Percentiles rank a stretch among this genome's conserved stretches.
These are phyloP conservation scores for Jacaranda copaia DNA, from an alignment of 257 asterid genomes.

Conservation along the genomic window DNA sequence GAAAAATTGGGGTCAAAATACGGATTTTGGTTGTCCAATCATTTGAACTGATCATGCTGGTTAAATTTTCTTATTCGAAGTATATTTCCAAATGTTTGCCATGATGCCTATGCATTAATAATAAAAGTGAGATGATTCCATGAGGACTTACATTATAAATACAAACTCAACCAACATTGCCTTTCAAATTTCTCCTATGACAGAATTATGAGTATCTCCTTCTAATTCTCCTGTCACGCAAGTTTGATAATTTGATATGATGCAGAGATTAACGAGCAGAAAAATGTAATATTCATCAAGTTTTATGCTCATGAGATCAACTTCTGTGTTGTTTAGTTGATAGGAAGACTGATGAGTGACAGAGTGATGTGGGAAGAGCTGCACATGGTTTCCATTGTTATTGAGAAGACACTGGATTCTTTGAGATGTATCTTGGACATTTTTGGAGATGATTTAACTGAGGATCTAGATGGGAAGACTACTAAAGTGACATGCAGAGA, in stretches of 20 bases:
- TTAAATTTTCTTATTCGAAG: neutral
- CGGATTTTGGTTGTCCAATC: conserved; percentile 11
- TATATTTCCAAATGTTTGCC: neutral
- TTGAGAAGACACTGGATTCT: neutral
- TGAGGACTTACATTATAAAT: conserved; percentile 1
- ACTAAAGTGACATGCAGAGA: no score
- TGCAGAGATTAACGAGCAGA: neutral
- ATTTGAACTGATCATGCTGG: conserved; percentile 26
- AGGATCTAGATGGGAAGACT: neutral
- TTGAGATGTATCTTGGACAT: neutral
- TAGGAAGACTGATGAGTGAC: neutral
- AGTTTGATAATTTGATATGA: conserved; percentile 16
- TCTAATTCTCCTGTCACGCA: neutral
- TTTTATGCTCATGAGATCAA: neutral
- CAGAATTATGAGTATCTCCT: conserved; percentile 8
- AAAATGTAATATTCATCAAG: neutral
- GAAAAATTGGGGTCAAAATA: no score
- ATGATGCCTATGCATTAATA: conserved; percentile 18
- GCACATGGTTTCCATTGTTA: neutral
- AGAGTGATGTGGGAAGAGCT: neutral
- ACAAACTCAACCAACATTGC: conserved; percentile 13
- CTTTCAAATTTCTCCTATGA: conserved; percentile 4
- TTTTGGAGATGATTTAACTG: neutral
- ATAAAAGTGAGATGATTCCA: neutral
- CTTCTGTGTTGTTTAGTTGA: conserved; percentile 7